Evolutionary conservation across 2,329 filamentous ascomycete species (phyloP), one percentile per base, ranked within the genome.

Genomic region (Colletotrichum sidae): DNA sequence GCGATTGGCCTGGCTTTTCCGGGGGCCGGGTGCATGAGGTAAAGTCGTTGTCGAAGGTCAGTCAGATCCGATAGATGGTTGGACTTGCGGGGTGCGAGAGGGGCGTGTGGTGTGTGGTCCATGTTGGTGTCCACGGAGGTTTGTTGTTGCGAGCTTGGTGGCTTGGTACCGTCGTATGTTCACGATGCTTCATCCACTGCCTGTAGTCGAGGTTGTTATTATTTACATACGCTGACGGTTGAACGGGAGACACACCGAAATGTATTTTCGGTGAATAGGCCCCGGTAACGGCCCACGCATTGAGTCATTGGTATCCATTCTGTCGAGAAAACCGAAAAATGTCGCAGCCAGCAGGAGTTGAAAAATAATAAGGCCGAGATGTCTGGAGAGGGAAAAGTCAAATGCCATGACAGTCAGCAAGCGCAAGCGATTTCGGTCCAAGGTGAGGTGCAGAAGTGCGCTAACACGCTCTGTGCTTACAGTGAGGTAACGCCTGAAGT

Each of bases 1-100:
- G 58, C 62, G 52, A 65, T 65, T 65, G 62, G 62, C 37, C 46
- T n/a, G n/a, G 53, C 37, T 46, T 56, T 62, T 65, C 62, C 62
- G 58, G 62, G 62, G 52, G 42, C 38, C 51, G 46, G 51, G 45
- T 55, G 45, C 62, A 61, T 47, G 45, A 47, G 57, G 61, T 65
- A 61, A 65, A 46, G 56, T 8, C 55, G 55, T 61, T 42, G 61
- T 33, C 38, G 39, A 25, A 33, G 33, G 34, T 8, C 13, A 44
- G 12, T 13, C 44, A 62, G 59, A 51, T 51, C 47, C 35, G 53
- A 55, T 38, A 33, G 25, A 25, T 25, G 25, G 25, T 44, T 45
- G 60, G 12, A 52, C 44, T 39, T 56, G 51, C 47, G 50, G 46
- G 45, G 33, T 51, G 51, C 13, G 42, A 34, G 25, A 33, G 17